Base-by-base conservation (phyloP, 148 eudicot species). In the Amaranthus hypochondriacus region DNA sequence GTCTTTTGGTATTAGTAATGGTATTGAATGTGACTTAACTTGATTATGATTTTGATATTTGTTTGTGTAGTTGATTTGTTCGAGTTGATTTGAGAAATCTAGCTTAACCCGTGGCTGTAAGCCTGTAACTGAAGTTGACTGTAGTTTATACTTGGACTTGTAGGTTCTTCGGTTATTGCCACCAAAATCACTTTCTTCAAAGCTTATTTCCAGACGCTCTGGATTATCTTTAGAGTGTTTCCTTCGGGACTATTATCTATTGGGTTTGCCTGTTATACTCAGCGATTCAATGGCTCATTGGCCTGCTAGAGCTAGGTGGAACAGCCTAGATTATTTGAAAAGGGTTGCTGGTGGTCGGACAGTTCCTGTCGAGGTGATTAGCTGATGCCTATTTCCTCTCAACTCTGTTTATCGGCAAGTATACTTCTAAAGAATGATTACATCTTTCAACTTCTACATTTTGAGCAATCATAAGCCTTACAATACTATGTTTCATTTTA, bases 341-440 rank as follows among this genome's bases (percentile, higher is more conserved):
- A 88, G 77, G 81, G 88, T 92, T 76, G 98, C 93, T 44, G 98
- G 98, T 66, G 88, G 75, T 71, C 98, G 98, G 49, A 95, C 98
- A 50, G 86, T 95, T 80, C 98, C 99, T 13, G 96, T 95, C 60
- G 99, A 95, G 99, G 99, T 95, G 84, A 90, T 87, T 80, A 83
- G 79, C 77, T 68, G 73, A 66, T 74, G 81, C 64, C 66, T 79
- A 52, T 78, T 72, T 58, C 77, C 66, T 78, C 82, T 75, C 68
- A 76, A 53, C 72, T 76, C 62, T 78, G 69, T 70, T 68, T 46
- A 54, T 75, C 78, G 75, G 80, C 81, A 69, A 81, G 78, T 68
- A 74, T 74, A 79, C 61, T 62, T 75, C 71, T 75, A 69, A 51
- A 69, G 48, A 69, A 11, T 63, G 65, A 65, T 28, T 69, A 56